These are phyloP conservation scores for Albizia julibrissin DNA, from an alignment of 306 rosid species.

Conservation along the genomic window DNA sequence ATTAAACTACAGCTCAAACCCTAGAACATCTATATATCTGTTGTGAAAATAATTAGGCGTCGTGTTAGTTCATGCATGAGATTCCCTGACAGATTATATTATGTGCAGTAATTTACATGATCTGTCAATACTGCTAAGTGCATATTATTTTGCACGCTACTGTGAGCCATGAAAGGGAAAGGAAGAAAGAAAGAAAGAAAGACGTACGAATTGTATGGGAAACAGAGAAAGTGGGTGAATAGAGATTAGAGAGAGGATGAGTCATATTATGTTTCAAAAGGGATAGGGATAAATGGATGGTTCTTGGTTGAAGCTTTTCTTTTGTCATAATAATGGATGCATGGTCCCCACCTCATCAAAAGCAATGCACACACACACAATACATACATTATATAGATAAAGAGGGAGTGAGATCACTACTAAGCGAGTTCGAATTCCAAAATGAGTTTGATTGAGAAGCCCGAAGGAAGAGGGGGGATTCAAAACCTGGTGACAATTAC, in stretches of 20 bases:
- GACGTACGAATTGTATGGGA: slow-evolving; percentile 6
- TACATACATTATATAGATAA: not conserved
- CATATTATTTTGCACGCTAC: not conserved
- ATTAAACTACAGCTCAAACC: slow-evolving; percentile 2
- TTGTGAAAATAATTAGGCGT: not conserved
- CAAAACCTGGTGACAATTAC: slow-evolving; percentile 32
- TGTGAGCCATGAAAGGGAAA: not conserved
- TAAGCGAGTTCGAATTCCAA: not conserved
- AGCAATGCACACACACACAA: not conserved
- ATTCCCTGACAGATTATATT: not conserved
- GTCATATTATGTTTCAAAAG: slow-evolving; percentile 1
- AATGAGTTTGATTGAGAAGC: slow-evolving; percentile 32
- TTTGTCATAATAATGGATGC: slow-evolving; percentile 15
- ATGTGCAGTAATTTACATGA: not conserved
- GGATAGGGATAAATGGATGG: slow-evolving; percentile 29
- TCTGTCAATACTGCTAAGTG: not conserved
- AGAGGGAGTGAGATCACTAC: slow-evolving; percentile 9
- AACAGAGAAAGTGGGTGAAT: slow-evolving; percentile 3
- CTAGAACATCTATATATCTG: not conserved
- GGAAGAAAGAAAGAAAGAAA: slow-evolving; percentile 14
- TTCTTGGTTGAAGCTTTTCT: slow-evolving; percentile 32
- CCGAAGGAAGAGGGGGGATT: slow-evolving; percentile 6
- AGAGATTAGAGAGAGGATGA: not conserved
- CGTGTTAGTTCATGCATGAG: not conserved
- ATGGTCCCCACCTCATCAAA: slow-evolving; percentile 39